Conservation (phyloP, 208 protist genomes). For the Porcisia deanei region DNA sequence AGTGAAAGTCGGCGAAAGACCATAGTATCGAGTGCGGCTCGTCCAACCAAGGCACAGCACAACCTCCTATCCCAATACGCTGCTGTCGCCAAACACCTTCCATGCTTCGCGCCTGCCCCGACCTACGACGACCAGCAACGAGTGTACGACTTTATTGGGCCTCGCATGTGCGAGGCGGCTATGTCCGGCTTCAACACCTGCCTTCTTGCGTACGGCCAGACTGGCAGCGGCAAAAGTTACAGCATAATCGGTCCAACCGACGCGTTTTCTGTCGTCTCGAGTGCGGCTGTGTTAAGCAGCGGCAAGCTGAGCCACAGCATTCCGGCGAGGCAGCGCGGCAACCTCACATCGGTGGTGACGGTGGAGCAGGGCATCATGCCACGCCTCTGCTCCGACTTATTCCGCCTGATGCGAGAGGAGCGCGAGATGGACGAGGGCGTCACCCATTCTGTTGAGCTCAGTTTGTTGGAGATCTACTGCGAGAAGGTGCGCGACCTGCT, state of each 20-base stretch:
- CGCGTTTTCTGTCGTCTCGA: slow-evolving; percentile 9
- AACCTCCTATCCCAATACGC: slow-evolving; percentile 13
- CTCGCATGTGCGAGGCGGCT: slow-evolving; percentile 61
- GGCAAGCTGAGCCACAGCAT: not conserved
- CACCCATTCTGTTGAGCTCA: slow-evolving; percentile 67
- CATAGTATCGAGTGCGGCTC: not conserved
- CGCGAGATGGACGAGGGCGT: slow-evolving; percentile 60
- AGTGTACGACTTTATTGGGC: slow-evolving; percentile 81
- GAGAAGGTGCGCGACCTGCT: slow-evolving; percentile 86
- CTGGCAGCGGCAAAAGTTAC: slow-evolving; percentile 90
- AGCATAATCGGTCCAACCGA: slow-evolving; percentile 86
- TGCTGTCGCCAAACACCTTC: slow-evolving; percentile 32
- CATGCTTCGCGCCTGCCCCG: slow-evolving; percentile 51
- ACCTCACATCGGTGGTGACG: not conserved
- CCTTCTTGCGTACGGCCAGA: slow-evolving; percentile 92
- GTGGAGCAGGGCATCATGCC: slow-evolving; percentile 81
- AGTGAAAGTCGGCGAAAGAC: not conserved
- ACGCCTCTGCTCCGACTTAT: slow-evolving; percentile 73
- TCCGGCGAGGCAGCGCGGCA: not conserved
- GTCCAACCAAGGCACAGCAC: slow-evolving; percentile 7
- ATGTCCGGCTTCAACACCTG: slow-evolving; percentile 91
- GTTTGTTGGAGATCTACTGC: slow-evolving; percentile 92
- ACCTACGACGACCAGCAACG: slow-evolving; percentile 65
- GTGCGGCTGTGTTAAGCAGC: not conserved
- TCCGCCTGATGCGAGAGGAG: slow-evolving; percentile 67